Evolutionary conservation across 306 rosid species (phyloP).

Genomic region (Vigna hirtella): DNA sequence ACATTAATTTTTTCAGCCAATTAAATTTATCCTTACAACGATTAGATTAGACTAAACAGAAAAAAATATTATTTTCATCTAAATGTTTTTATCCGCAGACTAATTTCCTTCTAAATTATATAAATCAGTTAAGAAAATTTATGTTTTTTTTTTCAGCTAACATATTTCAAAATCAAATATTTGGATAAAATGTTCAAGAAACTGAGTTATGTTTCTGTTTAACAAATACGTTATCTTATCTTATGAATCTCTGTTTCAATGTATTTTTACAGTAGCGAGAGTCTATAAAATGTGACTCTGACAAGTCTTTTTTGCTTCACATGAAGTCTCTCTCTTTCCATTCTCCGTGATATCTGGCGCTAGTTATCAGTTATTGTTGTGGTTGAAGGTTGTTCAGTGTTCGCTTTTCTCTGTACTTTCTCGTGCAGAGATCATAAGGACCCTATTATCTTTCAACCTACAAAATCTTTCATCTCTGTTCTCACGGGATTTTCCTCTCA

Average conservation of each 20-base stretch:
- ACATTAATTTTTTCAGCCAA: neutral
- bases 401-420: conserved; percentile 44
- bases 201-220: no score
- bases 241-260: neutral
- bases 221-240: neutral
- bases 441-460: conserved; percentile 29
- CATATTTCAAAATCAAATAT: no score
- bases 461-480: conserved; percentile 24
- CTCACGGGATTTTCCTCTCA: conserved; percentile 49
- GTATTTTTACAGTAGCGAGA: neutral
- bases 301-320: conserved; percentile 13
- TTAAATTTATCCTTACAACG: neutral
- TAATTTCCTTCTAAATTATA: no score
- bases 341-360: conserved; percentile 40
- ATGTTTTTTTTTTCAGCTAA: no score
- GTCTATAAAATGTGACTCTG: conserved; percentile 15
- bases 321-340: neutral
- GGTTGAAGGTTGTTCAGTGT: conserved; percentile 17
- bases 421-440: conserved; percentile 43
- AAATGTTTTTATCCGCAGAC: no score
- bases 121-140: no score
- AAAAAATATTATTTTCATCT: no score
- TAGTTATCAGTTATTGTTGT: neutral
- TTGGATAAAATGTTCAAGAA: no score
- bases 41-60: neutral